Evolutionary conservation across 2,329 filamentous ascomycete genomes (phyloP).

Genomic region (Sphaerulina musiva): DNA sequence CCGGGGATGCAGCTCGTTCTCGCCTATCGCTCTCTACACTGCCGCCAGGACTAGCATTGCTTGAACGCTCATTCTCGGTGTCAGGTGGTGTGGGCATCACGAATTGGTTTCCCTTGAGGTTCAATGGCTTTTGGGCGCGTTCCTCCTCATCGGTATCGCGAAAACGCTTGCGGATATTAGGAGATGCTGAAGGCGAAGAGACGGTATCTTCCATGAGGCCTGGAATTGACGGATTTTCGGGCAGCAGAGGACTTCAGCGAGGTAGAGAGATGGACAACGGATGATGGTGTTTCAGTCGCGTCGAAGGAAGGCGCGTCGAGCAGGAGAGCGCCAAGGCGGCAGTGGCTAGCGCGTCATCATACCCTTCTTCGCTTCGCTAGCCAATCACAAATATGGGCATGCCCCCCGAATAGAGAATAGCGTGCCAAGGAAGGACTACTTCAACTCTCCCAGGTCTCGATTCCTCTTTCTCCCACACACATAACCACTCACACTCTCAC

Average conservation of each 20-base stretch:
- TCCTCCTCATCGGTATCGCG: conserved; percentile 20
- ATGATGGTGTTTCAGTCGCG: neutral
- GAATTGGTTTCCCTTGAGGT: conserved; percentile 32
- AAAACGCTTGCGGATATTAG: conserved; percentile 26
- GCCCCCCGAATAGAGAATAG: no score
- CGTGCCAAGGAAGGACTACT: neutral
- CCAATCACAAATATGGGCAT: no score
- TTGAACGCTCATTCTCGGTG: conserved; percentile 27
- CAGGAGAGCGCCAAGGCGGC: conserved; percentile 1
- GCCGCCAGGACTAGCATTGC: conserved; percentile 25
- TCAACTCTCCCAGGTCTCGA: neutral
- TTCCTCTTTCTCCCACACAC: neutral
- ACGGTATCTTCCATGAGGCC: conserved; percentile 29
- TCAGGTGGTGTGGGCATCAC: conserved; percentile 32
- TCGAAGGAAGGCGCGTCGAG: conserved; percentile 3
- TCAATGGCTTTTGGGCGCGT: conserved; percentile 27
- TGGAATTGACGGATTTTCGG: neutral
- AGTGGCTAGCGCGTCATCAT: conserved; percentile 2
- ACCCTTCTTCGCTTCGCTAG: no score
- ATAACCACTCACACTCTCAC: conserved; percentile 1
- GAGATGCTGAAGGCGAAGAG: conserved; percentile 24
- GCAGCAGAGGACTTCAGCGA: neutral
- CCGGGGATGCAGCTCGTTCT: conserved; percentile 28
- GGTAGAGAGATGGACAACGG: neutral
- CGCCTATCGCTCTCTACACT: conserved; percentile 11